A percentile compares a stretch with the other conserved stretches of the same genome.
These are phyloP conservation scores for Pseudogymnoascus sp. DNA, from an alignment of 2,329 filamentous ascomycete genomes.

Conservation along the genomic window DNA sequence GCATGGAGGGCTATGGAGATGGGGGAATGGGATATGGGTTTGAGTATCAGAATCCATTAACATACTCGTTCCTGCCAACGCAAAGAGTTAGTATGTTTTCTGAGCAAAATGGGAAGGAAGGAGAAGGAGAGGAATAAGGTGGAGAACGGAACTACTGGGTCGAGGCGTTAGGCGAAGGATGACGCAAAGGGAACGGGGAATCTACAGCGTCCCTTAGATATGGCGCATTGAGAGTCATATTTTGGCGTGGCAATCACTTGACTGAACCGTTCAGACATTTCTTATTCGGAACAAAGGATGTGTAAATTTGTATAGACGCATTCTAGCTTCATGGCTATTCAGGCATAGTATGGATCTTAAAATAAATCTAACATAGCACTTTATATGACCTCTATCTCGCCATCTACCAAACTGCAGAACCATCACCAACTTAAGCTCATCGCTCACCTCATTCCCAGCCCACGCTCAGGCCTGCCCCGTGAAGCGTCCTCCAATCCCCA, in stretches of 20 bases:
- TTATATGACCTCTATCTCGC: neutral
- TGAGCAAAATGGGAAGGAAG: conserved; percentile 10
- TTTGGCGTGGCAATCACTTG: neutral
- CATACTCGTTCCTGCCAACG: conserved; percentile 20
- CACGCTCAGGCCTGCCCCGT: neutral
- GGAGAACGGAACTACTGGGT: neutral
- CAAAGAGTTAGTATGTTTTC: conserved; percentile 24
- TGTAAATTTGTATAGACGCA: neutral
- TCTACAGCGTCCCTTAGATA: neutral
- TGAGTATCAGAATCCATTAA: conserved; percentile 19
- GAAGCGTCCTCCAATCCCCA: conserved; percentile 16
- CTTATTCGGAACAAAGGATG: neutral
- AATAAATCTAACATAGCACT: neutral
- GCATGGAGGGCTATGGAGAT: neutral
- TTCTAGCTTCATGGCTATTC: neutral
- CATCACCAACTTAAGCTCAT: neutral
- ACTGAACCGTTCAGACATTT: neutral
- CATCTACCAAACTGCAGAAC: neutral
- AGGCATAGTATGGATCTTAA: neutral
- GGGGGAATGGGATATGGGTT: conserved; percentile 4
- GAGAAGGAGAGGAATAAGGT: neutral
- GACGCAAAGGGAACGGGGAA: neutral
- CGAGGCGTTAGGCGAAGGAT: neutral
- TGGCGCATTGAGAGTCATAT: neutral
- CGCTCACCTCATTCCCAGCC: neutral